phyloP scores from a whole-genome alignment of 352 stramenopile genomes.

The Globisporangium rhizosaccharum region DNA sequence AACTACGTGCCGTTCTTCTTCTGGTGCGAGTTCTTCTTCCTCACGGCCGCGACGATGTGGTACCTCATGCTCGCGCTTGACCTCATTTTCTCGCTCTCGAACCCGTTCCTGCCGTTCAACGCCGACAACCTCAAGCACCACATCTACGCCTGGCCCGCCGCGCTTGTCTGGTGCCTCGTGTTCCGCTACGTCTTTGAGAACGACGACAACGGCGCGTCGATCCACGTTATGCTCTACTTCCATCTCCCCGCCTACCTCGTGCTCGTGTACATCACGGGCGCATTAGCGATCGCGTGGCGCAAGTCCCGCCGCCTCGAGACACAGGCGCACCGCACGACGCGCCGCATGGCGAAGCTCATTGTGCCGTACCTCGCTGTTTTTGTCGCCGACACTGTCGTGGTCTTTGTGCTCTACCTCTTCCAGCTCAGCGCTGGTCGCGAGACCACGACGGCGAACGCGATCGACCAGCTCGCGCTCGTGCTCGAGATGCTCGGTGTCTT shows the following conservation, averaged over 20 bases:
- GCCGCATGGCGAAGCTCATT: constrained; percentile 82
- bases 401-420: constrained; percentile 49
- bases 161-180: constrained; percentile 58
- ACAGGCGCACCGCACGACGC: constrained; percentile 70
- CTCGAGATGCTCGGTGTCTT: constrained; percentile 66
- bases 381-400: constrained; percentile 35
- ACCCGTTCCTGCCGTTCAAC: constrained; percentile 85
- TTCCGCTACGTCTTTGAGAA: constrained; percentile 61
- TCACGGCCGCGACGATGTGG: constrained; percentile 72
- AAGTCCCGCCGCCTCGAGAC: constrained; percentile 69
- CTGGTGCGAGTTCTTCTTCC: constrained; percentile 82
- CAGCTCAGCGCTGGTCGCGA: constrained; percentile 27
- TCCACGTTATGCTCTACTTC: constrained; percentile 62
- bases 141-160: constrained; percentile 67
- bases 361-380: constrained; percentile 74
- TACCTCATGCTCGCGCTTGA: constrained; percentile 83
- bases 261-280: constrained; percentile 56
- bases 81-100: constrained; percentile 84
- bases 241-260: constrained; percentile 63
- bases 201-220: constrained; percentile 16
- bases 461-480: constrained; percentile 73
- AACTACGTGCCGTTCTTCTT: constrained; percentile 73
- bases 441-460: constrained; percentile 40
- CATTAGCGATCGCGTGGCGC: constrained; percentile 58
- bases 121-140: constrained; percentile 83